A percentile compares a stretch with the other conserved stretches of the same genome.
phyloP scores from a whole-genome alignment of 192 early-diverging fungal species.

The Coemansia erecta region DNA sequence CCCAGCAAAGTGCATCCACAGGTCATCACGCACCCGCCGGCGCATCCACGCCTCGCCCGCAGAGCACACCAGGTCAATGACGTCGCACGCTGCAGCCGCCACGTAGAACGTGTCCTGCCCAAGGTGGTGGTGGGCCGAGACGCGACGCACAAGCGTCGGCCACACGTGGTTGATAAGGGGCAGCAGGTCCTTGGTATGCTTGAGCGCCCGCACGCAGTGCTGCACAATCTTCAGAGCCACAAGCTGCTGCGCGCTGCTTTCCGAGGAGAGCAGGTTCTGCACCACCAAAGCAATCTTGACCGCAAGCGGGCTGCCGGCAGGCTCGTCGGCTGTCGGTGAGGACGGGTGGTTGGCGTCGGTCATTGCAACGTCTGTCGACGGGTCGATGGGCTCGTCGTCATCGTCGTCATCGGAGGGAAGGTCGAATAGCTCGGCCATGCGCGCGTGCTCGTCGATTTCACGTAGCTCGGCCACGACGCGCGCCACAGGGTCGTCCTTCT shows the following conservation, averaged over 20 bases:
- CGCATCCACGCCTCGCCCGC: slow-evolving; percentile 45
- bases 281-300: slow-evolving; percentile 36
- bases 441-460: slow-evolving; percentile 13
- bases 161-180: slow-evolving; percentile 45
- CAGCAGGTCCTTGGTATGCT: slow-evolving; percentile 26
- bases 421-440: slow-evolving; percentile 14
- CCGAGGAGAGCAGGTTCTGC: slow-evolving; percentile 26
- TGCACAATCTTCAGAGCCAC: slow-evolving; percentile 43
- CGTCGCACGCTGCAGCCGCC: slow-evolving; percentile 33
- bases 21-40: slow-evolving; percentile 30
- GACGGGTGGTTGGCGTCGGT: too few species aligned
- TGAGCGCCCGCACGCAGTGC: slow-evolving; percentile 27
- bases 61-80: slow-evolving; percentile 31
- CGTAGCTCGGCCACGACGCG: slow-evolving; percentile 25
- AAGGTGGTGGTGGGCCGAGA: slow-evolving; percentile 13
- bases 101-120: slow-evolving; percentile 31
- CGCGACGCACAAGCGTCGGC: slow-evolving; percentile 28
- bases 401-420: background rate
- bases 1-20: slow-evolving; percentile 30
- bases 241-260: slow-evolving; percentile 31
- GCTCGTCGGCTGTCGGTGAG: background rate
- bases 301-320: slow-evolving; percentile 28
- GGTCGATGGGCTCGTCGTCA: background rate
- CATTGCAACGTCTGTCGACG: background rate
- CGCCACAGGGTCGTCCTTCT: slow-evolving; percentile 25